Evolutionary conservation across 176 grass and related monocot species (phyloP), one percentile per base, ranked within the genome.

Genomic region (Chrysopogon serrulatus): DNA sequence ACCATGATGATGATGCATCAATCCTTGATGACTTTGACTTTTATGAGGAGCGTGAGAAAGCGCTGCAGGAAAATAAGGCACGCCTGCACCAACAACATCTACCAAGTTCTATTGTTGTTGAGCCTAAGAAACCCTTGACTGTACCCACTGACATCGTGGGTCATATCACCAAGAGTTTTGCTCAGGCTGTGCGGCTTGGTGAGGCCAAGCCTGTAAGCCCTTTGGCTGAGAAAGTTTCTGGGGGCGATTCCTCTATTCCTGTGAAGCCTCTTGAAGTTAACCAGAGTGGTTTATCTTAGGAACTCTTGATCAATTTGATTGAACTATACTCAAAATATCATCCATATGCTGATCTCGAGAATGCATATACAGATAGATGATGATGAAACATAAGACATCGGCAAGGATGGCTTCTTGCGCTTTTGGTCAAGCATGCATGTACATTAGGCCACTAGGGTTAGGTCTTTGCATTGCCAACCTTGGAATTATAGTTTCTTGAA

Each of bases 1-100:
- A 83, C 40, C 90, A 95, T 47, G 84, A 92, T 19, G 87, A 87
- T 69, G 87, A 90, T 8, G 74, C 54, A 1, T 95, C 90, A 37
- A 88, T 95, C 70, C 90, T 95, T 34, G 93, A 95, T 9, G 93
- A 95, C 65, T 95, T 92, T 40, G 85, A 83, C 30, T 95, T 95
- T 18, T 95, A 92, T 11, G 92, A 94, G 80, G 85, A 92, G 48
- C 74, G 90, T 66, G 92, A 94, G 87, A 94, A 87, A 83, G 90
- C 87, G 3, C 83, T 87, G 73, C 84, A 80, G 82, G 92, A 94
- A 79, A 92, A 84, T 57, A 94, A 92, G 85, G 74, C 90, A 30
- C 49, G 84, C 11, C 63, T 83, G 43, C 79, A 92, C 61, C 86
- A 91, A 70, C 82, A 89, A 49, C 82, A 85, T 70, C 37, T 76